A percentile compares a stretch with the other conserved stretches of the same genome.
Conservation (phyloP, 805 yeast species). For the Cyberlindnera mississippiensis region DNA sequence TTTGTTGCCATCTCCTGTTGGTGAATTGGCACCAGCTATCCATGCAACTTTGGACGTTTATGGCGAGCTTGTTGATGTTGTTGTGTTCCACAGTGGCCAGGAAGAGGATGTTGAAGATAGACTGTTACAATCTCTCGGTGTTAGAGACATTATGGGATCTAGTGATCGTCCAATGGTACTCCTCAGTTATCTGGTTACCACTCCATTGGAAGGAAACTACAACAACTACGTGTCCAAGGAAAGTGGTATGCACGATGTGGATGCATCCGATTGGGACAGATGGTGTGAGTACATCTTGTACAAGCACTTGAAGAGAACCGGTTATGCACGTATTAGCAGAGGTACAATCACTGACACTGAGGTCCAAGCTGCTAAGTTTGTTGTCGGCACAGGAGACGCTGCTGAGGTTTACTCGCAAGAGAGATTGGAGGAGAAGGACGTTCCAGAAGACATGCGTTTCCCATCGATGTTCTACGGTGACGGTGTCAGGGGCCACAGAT, state of each 20-base stretch:
- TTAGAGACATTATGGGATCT: slow-evolving; percentile 76
- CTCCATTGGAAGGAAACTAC: slow-evolving; percentile 85
- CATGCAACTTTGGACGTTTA: slow-evolving; percentile 92
- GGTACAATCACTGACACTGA: slow-evolving; percentile 96
- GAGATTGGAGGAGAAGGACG: slow-evolving; percentile 50
- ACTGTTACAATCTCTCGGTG: slow-evolving; percentile 72
- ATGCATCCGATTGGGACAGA: slow-evolving; percentile 90
- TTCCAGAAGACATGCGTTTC: slow-evolving; percentile 63
- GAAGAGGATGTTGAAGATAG: slow-evolving; percentile 97
- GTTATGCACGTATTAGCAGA: slow-evolving; percentile 90
- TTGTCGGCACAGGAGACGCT: slow-evolving; percentile 25
- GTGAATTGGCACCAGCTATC: slow-evolving; percentile 97
- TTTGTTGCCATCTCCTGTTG: slow-evolving; percentile 92
- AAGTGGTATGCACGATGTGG: slow-evolving; percentile 91
- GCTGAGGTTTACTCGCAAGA: slow-evolving; percentile 47
- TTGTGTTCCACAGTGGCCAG: slow-evolving; percentile 97
- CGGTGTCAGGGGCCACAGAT: slow-evolving; percentile 90
- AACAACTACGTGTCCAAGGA: slow-evolving; percentile 81
- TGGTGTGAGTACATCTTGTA: slow-evolving; percentile 97
- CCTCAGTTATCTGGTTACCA: slow-evolving; percentile 86
- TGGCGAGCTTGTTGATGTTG: slow-evolving; percentile 83
- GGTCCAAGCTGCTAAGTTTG: slow-evolving; percentile 89
- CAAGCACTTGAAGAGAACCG: slow-evolving; percentile 80
- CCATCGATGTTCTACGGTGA: slow-evolving; percentile 80
- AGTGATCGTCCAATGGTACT: slow-evolving; percentile 81